Percentiles rank a stretch among this genome's conserved stretches.
Conservation (phyloP, 163 green algal species). For the Chlorella variabilis region DNA sequence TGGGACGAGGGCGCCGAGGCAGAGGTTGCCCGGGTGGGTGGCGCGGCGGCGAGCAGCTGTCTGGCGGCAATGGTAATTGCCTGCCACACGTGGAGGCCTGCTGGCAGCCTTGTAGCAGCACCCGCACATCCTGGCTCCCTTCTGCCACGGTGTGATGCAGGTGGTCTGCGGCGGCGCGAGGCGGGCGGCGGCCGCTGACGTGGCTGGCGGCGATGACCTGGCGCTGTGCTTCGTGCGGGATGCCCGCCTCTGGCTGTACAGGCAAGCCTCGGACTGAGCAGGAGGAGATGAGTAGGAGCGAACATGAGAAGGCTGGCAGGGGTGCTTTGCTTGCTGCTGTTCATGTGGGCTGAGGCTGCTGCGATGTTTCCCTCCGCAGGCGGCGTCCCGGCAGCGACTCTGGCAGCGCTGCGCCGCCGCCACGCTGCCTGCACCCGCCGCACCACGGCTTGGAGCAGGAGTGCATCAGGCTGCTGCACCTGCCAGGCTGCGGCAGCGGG, state of each 20-base stretch:
- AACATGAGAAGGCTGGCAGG: no score
- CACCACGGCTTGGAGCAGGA: conserved; percentile 49
- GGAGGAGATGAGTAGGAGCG: no score
- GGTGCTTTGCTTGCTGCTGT: no score
- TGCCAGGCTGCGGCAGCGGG: background rate
- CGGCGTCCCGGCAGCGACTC: background rate
- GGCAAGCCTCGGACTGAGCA: conserved; percentile 1
- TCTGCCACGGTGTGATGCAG: background rate
- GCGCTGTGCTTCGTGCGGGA: conserved; percentile 35
- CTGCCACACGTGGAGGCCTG: no score
- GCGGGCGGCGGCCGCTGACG: conserved; percentile 25
- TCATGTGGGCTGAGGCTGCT: no score
- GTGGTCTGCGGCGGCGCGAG: conserved; percentile 42
- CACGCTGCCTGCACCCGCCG: conserved; percentile 31
- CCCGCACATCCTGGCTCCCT: background rate
- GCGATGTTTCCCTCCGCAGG: no score
- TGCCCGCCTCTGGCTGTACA: conserved; percentile 18
- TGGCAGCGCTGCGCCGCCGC: background rate
- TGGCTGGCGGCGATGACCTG: conserved; percentile 15
- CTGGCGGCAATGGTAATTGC: no score
- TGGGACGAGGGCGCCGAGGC: conserved; percentile 26
- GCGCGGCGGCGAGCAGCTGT: no score
- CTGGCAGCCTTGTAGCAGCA: background rate
- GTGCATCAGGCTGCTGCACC: conserved; percentile 30
- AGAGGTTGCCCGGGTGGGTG: conserved; percentile 15